Conservation (phyloP, 768 basidiomycete species). For the Sarcomyxa edulis region DNA sequence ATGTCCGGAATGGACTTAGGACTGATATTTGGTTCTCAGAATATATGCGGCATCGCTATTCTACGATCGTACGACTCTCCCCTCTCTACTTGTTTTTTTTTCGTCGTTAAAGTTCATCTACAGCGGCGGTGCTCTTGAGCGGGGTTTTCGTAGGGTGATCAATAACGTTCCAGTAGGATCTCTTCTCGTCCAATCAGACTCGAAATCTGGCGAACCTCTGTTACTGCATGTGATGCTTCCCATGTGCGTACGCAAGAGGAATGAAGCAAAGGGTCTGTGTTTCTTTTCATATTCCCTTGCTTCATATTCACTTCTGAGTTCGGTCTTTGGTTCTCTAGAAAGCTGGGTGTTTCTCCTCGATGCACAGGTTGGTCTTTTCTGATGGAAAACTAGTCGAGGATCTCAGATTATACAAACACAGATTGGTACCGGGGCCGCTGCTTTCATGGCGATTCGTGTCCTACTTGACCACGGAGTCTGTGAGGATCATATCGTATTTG, state of each 20-base stretch:
- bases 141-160: constrained; percentile 85
- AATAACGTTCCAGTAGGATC: constrained; percentile 85
- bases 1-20: background rate
- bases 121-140: constrained; percentile 87
- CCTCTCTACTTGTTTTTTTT: background rate
- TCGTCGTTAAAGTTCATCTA: constrained; percentile 7
- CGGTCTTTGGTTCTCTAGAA: no score
- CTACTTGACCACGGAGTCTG: constrained; percentile 88
- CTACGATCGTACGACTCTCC: constrained; percentile 65
- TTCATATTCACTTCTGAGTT: no score
- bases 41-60: constrained; percentile 86
- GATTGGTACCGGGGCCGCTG: constrained; percentile 91
- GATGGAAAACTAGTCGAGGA: background rate
- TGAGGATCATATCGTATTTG: constrained; percentile 82
- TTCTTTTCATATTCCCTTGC: no score
- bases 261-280: constrained; percentile 57
- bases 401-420: constrained; percentile 20
- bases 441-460: constrained; percentile 93
- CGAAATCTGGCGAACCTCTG: constrained; percentile 79
- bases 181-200: constrained; percentile 86
- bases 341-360: constrained; percentile 87
- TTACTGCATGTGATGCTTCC: constrained; percentile 83
- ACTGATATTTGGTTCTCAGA: constrained; percentile 30
- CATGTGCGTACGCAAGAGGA: constrained; percentile 56
- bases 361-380: constrained; percentile 56